Evolutionary conservation across 768 basidiomycete genomes (phyloP).

Genomic region (Leccinum subgranulosum): DNA sequence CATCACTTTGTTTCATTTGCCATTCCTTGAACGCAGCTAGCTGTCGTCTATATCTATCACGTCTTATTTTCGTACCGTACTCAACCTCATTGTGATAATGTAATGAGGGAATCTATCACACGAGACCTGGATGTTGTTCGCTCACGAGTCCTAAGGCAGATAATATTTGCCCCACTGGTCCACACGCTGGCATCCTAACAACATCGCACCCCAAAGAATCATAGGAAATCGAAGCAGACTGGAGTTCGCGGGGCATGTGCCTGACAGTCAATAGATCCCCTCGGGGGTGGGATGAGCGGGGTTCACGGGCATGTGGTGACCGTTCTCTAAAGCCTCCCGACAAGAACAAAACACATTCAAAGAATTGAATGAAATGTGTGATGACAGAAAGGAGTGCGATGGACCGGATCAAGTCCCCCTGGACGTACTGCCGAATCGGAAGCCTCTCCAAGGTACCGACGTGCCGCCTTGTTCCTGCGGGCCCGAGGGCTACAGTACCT

Average conservation of each 20-base stretch:
- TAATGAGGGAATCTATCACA: background rate
- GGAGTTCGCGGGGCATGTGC: background rate
- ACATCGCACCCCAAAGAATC: background rate
- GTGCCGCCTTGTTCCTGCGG: no score
- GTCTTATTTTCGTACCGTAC: background rate
- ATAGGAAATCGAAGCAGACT: background rate
- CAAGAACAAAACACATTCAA: background rate
- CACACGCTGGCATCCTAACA: background rate
- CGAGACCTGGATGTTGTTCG: background rate
- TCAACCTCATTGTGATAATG: background rate
- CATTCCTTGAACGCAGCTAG: background rate
- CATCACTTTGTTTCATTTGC: background rate
- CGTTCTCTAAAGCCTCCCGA: background rate
- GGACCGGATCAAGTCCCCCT: no score
- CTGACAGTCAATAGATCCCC: background rate
- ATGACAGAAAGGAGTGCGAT: background rate
- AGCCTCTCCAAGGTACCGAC: no score
- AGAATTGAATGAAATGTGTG: background rate
- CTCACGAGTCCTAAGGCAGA: no score
- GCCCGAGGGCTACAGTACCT: no score
- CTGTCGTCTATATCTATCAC: background rate
- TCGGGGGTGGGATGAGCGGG: background rate
- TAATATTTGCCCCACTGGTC: background rate
- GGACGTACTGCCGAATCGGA: no score
- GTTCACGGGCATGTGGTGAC: background rate